Percentiles rank a stretch among this genome's conserved stretches.
Evolutionary conservation across 371 early-diverging fungal genomes (phyloP).

Genomic region (Blakeslea trispora): DNA sequence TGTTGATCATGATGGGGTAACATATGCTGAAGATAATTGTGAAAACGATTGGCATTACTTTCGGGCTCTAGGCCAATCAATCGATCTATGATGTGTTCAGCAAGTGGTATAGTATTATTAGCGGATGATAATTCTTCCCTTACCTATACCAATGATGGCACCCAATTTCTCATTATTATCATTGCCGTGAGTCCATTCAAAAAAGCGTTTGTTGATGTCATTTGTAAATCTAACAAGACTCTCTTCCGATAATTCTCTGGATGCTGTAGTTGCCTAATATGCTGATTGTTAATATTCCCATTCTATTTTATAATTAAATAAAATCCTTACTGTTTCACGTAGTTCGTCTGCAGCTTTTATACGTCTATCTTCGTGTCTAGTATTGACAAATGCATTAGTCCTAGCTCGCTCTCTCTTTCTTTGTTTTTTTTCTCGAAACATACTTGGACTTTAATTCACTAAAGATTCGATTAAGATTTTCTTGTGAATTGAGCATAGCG

Average conservation of each 20-base stretch:
- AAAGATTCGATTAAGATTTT: constrained; percentile 52
- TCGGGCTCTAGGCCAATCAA: constrained; percentile 87
- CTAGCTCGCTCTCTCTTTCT: too few species aligned
- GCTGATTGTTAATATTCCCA: background rate
- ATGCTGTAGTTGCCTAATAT: constrained; percentile 57
- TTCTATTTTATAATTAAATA: background rate
- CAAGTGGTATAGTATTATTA: too few species aligned
- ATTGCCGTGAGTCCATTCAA: constrained; percentile 68
- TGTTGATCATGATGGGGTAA: constrained; percentile 83
- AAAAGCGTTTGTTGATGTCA: constrained; percentile 75
- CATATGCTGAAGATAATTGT: constrained; percentile 83
- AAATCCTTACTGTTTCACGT: constrained; percentile 45
- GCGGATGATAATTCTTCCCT: too few species aligned
- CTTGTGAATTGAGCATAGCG: constrained; percentile 51
- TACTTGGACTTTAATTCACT: constrained; percentile 56
- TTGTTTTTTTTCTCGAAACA: background rate
- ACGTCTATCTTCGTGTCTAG: constrained; percentile 60
- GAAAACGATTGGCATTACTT: constrained; percentile 85
- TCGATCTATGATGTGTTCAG: constrained; percentile 59
- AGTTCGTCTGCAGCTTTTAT: constrained; percentile 63
- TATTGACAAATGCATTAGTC: too few species aligned
- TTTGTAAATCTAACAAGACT: constrained; percentile 67
- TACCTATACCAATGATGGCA: constrained; percentile 77
- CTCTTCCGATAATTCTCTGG: constrained; percentile 73
- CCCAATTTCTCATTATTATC: constrained; percentile 74